Evolutionary conservation across 768 basidiomycete species (phyloP).

Genomic region (Kondoa subrosea): DNA sequence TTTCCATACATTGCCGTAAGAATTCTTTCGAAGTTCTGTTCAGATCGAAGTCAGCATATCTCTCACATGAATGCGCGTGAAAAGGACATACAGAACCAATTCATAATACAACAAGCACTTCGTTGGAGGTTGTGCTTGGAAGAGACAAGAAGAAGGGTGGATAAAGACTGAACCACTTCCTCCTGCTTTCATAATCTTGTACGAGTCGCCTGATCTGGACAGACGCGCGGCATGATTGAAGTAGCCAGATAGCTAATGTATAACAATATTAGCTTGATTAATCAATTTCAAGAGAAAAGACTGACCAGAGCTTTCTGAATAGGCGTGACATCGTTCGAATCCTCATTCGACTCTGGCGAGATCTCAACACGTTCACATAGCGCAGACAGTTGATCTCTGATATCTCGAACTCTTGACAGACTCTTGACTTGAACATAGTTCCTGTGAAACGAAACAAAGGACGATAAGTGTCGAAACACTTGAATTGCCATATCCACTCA

Average conservation of each 20-base stretch:
- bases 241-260: conserved; percentile 4
- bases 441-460: background rate
- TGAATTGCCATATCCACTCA: conserved; percentile 28
- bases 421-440: conserved; percentile 42
- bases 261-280: background rate
- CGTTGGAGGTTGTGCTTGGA: conserved; percentile 86
- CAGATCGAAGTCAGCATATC: background rate
- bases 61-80: background rate
- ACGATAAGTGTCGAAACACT: too few species aligned
- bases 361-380: conserved; percentile 95
- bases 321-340: conserved; percentile 78
- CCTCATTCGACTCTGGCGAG: conserved; percentile 67
- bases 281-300: conserved; percentile 51
- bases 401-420: conserved; percentile 81
- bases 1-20: conserved; percentile 94
- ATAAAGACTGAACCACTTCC: conserved; percentile 81
- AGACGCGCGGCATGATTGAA: conserved; percentile 51
- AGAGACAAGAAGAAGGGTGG: conserved; percentile 85
- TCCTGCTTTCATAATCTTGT: conserved; percentile 57
- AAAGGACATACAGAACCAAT: conserved; percentile 47
- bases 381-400: conserved; percentile 75
- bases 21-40: conserved; percentile 76
- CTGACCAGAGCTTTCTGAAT: conserved; percentile 89
- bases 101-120: conserved; percentile 87
- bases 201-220: conserved; percentile 91